Percentiles rank a stretch among this genome's conserved stretches.
Conservation (phyloP, 257 asterid genomes). For the Solanum sitiens region DNA sequence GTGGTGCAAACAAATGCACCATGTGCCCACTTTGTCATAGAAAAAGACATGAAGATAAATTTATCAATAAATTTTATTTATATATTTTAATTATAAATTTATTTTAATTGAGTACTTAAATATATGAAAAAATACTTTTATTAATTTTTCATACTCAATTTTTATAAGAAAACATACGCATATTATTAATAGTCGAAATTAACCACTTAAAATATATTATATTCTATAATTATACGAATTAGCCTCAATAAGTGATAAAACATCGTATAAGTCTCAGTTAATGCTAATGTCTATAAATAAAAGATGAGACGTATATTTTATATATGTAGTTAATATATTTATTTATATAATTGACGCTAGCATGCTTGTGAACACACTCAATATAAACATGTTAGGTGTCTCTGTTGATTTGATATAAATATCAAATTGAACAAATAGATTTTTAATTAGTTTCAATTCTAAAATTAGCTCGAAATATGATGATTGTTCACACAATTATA, state of each 20-base stretch:
- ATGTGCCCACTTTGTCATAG: not conserved
- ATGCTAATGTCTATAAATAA: not conserved
- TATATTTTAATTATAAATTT: fast-evolving
- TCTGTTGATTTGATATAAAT: not conserved
- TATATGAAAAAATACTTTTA: too few relatives aligned
- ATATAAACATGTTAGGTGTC: not conserved
- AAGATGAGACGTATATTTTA: not conserved
- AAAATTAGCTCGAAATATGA: not conserved
- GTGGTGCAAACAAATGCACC: not conserved
- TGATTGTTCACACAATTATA: not conserved
- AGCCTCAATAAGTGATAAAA: not conserved
- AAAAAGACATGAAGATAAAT: not conserved
- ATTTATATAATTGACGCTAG: not conserved
- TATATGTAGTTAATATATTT: not conserved
- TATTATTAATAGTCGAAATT: too few relatives aligned
- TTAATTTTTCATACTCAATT: too few relatives aligned
- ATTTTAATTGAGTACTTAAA: fast-evolving
- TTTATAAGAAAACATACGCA: too few relatives aligned
- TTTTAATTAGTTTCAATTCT: not conserved
- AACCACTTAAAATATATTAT: too few relatives aligned
- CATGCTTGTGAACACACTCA: not conserved
- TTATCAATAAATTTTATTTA: not conserved
- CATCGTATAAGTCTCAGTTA: too few relatives aligned
- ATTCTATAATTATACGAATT: not conserved
- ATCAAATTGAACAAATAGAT: not conserved